phyloP scores from a whole-genome alignment of 169 alveolate genomes.

The Plasmodium blacklocki region DNA sequence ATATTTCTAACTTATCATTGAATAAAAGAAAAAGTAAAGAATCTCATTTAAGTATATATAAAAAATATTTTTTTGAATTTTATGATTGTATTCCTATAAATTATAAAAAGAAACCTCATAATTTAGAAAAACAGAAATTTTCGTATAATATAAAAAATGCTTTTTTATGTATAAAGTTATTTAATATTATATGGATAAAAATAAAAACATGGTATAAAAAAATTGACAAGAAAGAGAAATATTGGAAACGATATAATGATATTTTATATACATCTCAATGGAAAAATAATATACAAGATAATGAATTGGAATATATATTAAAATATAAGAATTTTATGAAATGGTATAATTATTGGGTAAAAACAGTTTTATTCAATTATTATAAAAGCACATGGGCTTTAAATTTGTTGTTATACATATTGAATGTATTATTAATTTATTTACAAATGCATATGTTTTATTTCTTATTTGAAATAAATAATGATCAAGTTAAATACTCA shows the following conservation, averaged over 20 bases:
- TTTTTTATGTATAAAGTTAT: constrained; percentile 13
- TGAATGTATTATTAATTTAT: constrained; percentile 26
- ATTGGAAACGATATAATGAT: constrained; percentile 44
- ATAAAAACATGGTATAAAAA: constrained; percentile 8
- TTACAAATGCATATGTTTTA: constrained; percentile 33
- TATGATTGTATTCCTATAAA: constrained; percentile 38
- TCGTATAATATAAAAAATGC: constrained; percentile 6
- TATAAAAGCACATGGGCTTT: constrained; percentile 37
- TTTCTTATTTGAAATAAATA: constrained; percentile 9
- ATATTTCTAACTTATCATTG: constrained; percentile 28
- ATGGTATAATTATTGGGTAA: constrained; percentile 72
- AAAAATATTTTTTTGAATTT: constrained; percentile 21
- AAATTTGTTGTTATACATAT: constrained; percentile 4
- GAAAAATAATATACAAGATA: constrained; percentile 35
- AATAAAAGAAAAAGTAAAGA: constrained; percentile 3
- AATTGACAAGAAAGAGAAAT: constrained; percentile 11
- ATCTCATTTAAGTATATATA: constrained; percentile 1
- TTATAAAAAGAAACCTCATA: constrained; percentile 19
- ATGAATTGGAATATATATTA: constrained; percentile 58
- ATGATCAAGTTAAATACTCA: neutral
- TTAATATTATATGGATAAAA: constrained; percentile 10
- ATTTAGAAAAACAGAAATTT: constrained; percentile 8
- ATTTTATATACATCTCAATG: constrained; percentile 47
- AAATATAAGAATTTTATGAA: constrained; percentile 52
- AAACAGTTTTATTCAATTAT: constrained; percentile 22